These are phyloP conservation scores for Lecanicillium sp. DNA, from an alignment of 2,329 filamentous ascomycete species.

Conservation along the genomic window DNA sequence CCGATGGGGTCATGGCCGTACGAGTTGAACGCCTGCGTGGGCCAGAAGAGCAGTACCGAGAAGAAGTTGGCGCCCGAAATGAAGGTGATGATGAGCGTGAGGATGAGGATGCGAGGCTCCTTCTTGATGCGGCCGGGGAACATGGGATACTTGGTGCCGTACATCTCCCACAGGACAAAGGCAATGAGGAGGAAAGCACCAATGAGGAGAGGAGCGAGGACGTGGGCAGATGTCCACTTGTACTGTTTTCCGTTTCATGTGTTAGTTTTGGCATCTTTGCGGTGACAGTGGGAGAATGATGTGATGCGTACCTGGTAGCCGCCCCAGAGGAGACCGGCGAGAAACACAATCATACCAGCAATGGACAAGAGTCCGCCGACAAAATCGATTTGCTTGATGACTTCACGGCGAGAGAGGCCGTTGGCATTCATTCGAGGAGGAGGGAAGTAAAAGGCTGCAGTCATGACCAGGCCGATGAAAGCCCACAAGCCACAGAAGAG, in stretches of 20 bases:
- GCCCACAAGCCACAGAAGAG: slow-evolving; percentile 44
- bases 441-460: slow-evolving; percentile 44
- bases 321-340: slow-evolving; percentile 37
- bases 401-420: slow-evolving; percentile 21
- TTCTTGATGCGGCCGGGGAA: slow-evolving; percentile 22
- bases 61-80: slow-evolving; percentile 54
- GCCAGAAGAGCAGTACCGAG: slow-evolving; percentile 52
- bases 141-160: slow-evolving; percentile 33
- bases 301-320: slow-evolving; percentile 21
- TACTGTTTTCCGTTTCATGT: slow-evolving; percentile 13
- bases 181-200: slow-evolving; percentile 28
- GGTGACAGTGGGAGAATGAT: neutral
- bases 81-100: slow-evolving; percentile 50
- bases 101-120: slow-evolving; percentile 33
- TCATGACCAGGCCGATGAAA: slow-evolving; percentile 41
- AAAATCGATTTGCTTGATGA: slow-evolving; percentile 40
- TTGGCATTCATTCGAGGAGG: slow-evolving; percentile 35
- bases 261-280: neutral
- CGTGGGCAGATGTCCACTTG: slow-evolving; percentile 27
- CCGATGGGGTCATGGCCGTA: slow-evolving; percentile 57
- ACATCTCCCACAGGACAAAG: slow-evolving; percentile 27
- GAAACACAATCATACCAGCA: slow-evolving; percentile 40
- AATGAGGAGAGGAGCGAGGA: slow-evolving; percentile 31
- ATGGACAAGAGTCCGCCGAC: slow-evolving; percentile 43
- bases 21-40: slow-evolving; percentile 56